Conservation (phyloP, 2,329 filamentous ascomycete species). For the Diplodia seriata region DNA sequence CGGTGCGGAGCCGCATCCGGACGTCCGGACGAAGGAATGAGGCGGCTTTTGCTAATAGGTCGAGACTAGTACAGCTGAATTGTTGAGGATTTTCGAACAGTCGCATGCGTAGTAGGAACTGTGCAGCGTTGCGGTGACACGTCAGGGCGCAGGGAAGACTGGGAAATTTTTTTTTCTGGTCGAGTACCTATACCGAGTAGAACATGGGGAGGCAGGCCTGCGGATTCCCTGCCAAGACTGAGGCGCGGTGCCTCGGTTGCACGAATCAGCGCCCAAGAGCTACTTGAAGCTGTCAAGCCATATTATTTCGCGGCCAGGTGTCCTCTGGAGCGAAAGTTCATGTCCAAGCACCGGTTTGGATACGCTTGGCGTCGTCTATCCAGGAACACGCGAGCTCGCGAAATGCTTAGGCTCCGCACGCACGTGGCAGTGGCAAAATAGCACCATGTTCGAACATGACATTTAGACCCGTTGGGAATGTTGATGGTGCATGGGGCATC, state of each 20-base stretch:
- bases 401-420: background rate
- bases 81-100: background rate
- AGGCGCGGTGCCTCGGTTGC: background rate
- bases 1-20: constrained; percentile 3
- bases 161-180: background rate
- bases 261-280: background rate
- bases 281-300: background rate
- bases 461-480: background rate
- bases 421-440: background rate
- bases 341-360: background rate
- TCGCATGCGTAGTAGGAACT: background rate
- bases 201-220: background rate
- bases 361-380: background rate
- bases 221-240: background rate
- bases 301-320: background rate
- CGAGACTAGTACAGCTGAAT: background rate
- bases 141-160: background rate
- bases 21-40: constrained; percentile 1
- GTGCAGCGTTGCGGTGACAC: background rate
- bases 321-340: background rate
- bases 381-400: background rate
- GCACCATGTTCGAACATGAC: background rate
- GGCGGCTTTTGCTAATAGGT: background rate
- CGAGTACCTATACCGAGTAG: background rate
- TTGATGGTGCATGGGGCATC: background rate